A percentile compares a stretch with the other conserved stretches of the same genome.
Conservation (phyloP, 768 basidiomycete species). For the Pisolithus sp. region DNA sequence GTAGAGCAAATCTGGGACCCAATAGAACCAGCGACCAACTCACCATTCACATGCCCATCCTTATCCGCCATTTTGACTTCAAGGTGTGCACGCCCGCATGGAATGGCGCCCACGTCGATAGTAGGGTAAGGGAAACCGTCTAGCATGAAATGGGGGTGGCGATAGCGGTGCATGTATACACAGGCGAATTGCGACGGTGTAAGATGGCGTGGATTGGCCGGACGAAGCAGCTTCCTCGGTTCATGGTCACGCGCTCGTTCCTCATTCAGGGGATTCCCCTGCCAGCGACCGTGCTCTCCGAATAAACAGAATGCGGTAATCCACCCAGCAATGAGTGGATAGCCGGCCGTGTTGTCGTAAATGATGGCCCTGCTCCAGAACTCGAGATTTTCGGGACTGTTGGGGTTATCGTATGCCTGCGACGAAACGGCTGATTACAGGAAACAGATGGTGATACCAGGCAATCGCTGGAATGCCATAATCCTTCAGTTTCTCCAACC, state of each 20-base stretch:
- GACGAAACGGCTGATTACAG: constrained; percentile 33
- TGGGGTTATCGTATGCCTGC: constrained; percentile 30
- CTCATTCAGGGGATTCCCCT: constrained; percentile 24
- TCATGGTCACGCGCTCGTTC: constrained; percentile 23
- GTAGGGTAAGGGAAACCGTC: constrained; percentile 26
- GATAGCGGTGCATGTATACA: constrained; percentile 19
- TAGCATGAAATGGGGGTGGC: constrained; percentile 15
- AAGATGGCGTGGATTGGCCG: constrained; percentile 20
- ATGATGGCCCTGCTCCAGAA: constrained; percentile 36
- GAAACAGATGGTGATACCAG: constrained; percentile 37
- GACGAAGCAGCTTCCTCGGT: constrained; percentile 28
- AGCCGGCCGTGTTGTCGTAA: constrained; percentile 21
- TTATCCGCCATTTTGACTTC: constrained; percentile 25
- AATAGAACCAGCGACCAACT: constrained; percentile 25
- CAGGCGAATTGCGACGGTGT: constrained; percentile 20
- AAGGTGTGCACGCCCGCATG: constrained; percentile 23
- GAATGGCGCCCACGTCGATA: constrained; percentile 23
- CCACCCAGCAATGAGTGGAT: constrained; percentile 33
- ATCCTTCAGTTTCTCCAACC: constrained; percentile 33
- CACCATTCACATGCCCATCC: constrained; percentile 18
- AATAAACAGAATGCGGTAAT: constrained; percentile 33
- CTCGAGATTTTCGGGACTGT: constrained; percentile 23
- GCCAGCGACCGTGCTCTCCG: constrained; percentile 27
- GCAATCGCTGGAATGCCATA: constrained; percentile 32
- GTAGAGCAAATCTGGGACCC: constrained; percentile 26